Evolutionary conservation across 2,329 filamentous ascomycete species (phyloP).

Genomic region (Fusarium sp.): DNA sequence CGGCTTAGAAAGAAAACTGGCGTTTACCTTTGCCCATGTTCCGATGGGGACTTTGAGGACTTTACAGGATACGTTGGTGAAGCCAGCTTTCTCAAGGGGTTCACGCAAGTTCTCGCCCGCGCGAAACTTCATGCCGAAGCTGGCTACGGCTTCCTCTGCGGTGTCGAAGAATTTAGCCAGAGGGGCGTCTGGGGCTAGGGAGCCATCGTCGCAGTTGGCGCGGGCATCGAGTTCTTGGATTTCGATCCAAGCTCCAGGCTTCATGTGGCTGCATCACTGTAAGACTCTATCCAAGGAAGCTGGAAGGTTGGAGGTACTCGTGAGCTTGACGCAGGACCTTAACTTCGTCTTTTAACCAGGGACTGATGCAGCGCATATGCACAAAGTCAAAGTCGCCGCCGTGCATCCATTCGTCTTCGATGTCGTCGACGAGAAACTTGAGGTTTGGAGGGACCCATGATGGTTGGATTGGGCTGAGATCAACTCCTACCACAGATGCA

Average conservation of each 20-base stretch:
- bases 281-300: rapidly evolving
- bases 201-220: slow-evolving; percentile 54
- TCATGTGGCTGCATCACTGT: slow-evolving; percentile 20
- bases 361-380: slow-evolving; percentile 42
- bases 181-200: slow-evolving; percentile 50
- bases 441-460: slow-evolving; percentile 56
- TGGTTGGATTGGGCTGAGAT: slow-evolving; percentile 44
- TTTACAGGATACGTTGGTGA: slow-evolving; percentile 34
- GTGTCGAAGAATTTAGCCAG: slow-evolving; percentile 45
- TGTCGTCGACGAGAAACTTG: slow-evolving; percentile 53
- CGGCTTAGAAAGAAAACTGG: no score
- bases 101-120: slow-evolving; percentile 30
- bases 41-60: slow-evolving; percentile 40
- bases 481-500: slow-evolving; percentile 40
- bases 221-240: slow-evolving; percentile 53
- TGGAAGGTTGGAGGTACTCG: slow-evolving; percentile 5
- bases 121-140: slow-evolving; percentile 52
- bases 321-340: slow-evolving; percentile 32
- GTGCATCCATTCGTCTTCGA: slow-evolving; percentile 62
- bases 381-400: slow-evolving; percentile 38
- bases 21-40: slow-evolving; percentile 35
- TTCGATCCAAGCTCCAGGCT: slow-evolving; percentile 40
- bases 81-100: slow-evolving; percentile 29
- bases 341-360: slow-evolving; percentile 35
- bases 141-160: slow-evolving; percentile 32